A percentile compares a stretch with the other conserved stretches of the same genome.
These are phyloP conservation scores for Marasmius fiardii DNA, from an alignment of 1,284 basidiomycete species.

Conservation along the genomic window DNA sequence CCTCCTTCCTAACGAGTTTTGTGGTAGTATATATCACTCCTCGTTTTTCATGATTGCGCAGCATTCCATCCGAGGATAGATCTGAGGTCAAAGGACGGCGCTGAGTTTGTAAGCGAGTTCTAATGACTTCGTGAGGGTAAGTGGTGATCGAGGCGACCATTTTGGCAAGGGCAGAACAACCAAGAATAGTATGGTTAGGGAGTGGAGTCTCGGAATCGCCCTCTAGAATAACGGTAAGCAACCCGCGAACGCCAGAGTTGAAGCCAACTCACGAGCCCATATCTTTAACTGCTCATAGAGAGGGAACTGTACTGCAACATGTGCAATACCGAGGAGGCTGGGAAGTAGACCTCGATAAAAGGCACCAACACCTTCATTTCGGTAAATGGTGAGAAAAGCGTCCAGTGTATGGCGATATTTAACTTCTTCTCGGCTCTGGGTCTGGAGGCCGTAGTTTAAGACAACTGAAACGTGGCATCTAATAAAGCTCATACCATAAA, in stretches of 20 bases:
- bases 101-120: conserved; percentile 88
- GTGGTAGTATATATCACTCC: conserved; percentile 73
- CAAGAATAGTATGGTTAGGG: conserved; percentile 68
- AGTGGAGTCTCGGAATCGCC: conserved; percentile 56
- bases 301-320: conserved; percentile 95
- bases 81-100: conserved; percentile 57
- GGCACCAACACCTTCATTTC: conserved; percentile 76
- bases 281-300: conserved; percentile 91
- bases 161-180: conserved; percentile 86
- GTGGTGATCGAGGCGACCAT: conserved; percentile 93
- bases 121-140: conserved; percentile 94
- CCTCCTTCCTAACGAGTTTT: conserved; percentile 76
- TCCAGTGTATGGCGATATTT: conserved; percentile 87
- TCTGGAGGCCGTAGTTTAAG: conserved; percentile 39
- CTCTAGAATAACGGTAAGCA: conserved; percentile 32
- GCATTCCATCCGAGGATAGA: conserved; percentile 55
- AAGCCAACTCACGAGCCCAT: conserved; percentile 65
- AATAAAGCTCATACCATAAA: conserved; percentile 76
- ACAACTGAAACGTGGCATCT: conserved; percentile 4
- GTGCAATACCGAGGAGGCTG: conserved; percentile 84
- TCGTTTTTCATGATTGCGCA: conserved; percentile 45
- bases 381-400: conserved; percentile 84
- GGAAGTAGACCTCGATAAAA: conserved; percentile 93
- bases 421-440: conserved; percentile 70
- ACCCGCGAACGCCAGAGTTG: conserved; percentile 5